Conservation (phyloP, 75 land plant species). For the Cunninghamia lanceolata region DNA sequence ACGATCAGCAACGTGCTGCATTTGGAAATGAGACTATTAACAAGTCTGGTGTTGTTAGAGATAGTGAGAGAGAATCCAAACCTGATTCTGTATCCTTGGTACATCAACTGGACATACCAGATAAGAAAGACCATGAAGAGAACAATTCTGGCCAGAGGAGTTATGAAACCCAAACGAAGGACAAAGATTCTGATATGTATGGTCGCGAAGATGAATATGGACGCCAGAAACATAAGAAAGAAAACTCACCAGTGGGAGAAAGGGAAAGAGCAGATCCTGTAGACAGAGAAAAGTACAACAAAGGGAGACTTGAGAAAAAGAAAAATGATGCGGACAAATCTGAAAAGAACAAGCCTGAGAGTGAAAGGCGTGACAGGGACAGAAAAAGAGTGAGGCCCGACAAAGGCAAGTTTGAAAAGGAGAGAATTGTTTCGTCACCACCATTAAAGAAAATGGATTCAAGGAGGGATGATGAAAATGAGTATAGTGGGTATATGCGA, state of each 20-base stretch:
- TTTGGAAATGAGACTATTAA: neutral
- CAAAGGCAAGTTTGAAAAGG: conserved; percentile 1
- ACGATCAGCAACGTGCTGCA: neutral
- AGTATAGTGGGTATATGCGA: neutral
- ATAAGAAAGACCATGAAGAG: neutral
- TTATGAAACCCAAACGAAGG: neutral
- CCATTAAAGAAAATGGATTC: neutral
- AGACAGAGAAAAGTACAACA: neutral
- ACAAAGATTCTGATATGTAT: neutral
- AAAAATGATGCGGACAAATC: neutral
- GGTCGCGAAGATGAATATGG: neutral
- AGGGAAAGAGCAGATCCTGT: neutral
- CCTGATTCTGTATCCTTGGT: neutral
- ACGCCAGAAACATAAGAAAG: conserved; percentile 2
- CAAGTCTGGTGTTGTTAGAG: neutral
- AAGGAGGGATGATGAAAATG: neutral
- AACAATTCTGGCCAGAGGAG: neutral
- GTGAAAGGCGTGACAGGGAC: conserved; percentile 8
- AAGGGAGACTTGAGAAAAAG: conserved; percentile 4
- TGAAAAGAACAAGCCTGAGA: neutral
- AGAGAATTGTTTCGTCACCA: neutral
- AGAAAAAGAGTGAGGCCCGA: conserved; percentile 4
- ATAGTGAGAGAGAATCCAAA: neutral
- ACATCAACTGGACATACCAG: neutral
- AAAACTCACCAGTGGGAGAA: neutral